These are phyloP conservation scores for Calonectria naviculata DNA, from an alignment of 2,329 filamentous ascomycete species.

Conservation along the genomic window DNA sequence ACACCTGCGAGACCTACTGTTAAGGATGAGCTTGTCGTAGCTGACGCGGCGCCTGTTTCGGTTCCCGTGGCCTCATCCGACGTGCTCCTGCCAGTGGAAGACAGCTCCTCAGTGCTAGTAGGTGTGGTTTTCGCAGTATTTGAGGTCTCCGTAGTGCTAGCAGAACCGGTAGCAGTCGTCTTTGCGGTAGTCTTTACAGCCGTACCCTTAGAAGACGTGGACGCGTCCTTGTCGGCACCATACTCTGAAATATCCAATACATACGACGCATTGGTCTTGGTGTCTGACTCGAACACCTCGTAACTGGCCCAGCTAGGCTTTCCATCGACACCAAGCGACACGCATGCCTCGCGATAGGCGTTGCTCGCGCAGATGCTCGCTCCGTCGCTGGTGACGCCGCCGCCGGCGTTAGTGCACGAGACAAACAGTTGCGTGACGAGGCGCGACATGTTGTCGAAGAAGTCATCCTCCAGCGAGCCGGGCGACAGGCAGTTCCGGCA, in stretches of 20 bases:
- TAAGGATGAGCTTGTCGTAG: not conserved
- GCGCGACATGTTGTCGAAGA: conserved; percentile 29
- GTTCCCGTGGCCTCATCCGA: not conserved
- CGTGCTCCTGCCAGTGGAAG: not conserved
- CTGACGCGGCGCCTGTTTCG: not conserved
- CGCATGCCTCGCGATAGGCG: not conserved
- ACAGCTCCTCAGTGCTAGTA: not conserved
- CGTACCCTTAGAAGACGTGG: not conserved
- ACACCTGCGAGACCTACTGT: not conserved
- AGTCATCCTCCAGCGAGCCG: conserved; percentile 18
- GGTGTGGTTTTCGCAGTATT: not conserved
- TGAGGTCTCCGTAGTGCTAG: not conserved
- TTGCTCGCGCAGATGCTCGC: not conserved
- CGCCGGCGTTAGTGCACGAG: conserved; percentile 31
- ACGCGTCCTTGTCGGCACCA: not conserved
- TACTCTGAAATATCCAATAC: not conserved
- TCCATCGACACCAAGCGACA: not conserved
- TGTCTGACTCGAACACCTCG: not conserved
- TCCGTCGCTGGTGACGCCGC: conserved; percentile 26
- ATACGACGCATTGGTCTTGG: not conserved
- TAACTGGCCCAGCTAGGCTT: not conserved
- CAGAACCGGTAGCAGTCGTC: not conserved
- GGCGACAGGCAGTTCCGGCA: conserved; percentile 31
- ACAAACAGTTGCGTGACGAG: conserved; percentile 36
- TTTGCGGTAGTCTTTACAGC: not conserved